phyloP scores from a whole-genome alignment of 176 grass and related monocot species.

The Typha latifolia region DNA sequence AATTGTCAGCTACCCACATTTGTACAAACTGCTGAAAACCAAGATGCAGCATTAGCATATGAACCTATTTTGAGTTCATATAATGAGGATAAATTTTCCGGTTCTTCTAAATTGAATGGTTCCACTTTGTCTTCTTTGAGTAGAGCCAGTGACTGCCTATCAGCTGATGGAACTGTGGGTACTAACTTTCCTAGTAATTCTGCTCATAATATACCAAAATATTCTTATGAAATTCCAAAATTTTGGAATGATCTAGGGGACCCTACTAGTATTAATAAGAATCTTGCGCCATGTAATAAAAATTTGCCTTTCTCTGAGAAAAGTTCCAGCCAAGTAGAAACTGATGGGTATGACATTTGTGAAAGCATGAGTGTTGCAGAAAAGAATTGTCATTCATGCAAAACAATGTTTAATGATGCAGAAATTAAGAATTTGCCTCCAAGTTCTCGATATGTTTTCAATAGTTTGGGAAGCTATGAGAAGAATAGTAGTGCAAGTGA shows the following conservation, averaged over 20 bases:
- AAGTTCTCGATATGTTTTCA: slow-evolving; percentile 10
- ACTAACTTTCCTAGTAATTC: neutral
- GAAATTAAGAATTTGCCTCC: slow-evolving; percentile 11
- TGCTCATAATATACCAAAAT: neutral
- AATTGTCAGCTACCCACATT: neutral
- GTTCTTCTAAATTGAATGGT: too few relatives aligned
- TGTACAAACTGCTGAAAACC: neutral
- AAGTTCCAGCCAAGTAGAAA: slow-evolving; percentile 29
- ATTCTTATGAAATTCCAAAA: neutral
- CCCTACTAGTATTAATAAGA: neutral
- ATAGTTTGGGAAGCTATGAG: slow-evolving; percentile 13
- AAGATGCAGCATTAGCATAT: too few relatives aligned
- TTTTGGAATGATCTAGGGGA: neutral
- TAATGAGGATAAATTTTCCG: too few relatives aligned
- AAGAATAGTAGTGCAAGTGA: slow-evolving; percentile 22
- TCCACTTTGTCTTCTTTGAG: too few relatives aligned
- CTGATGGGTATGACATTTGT: slow-evolving; percentile 13
- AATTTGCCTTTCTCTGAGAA: slow-evolving; percentile 12
- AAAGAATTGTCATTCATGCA: slow-evolving; percentile 26
- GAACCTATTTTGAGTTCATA: too few relatives aligned
- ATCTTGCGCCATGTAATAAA: neutral
- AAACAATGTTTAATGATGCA: slow-evolving; percentile 1
- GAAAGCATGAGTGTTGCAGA: slow-evolving; percentile 25
- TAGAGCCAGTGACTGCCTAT: too few relatives aligned
- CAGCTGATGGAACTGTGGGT: too few relatives aligned